Conservation (phyloP, 2,329 filamentous ascomycete species). For the Chaetomiaceae sp. region DNA sequence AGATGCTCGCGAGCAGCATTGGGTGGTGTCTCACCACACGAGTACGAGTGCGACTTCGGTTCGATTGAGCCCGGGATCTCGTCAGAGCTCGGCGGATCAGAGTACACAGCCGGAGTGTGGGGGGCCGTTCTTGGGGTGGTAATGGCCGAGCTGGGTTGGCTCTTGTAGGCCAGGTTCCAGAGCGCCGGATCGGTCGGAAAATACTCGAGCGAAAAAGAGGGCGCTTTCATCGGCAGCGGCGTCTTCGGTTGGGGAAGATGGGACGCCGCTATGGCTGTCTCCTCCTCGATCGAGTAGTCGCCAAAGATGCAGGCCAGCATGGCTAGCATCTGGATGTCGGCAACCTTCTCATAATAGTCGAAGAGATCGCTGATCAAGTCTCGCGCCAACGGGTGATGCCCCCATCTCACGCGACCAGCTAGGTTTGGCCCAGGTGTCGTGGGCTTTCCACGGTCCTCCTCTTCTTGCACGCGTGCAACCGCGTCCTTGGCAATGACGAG, state of each 20-base stretch:
- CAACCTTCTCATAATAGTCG: conserved; percentile 56
- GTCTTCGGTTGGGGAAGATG: conserved; percentile 56
- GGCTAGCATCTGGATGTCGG: conserved; percentile 65
- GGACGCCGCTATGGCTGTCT: conserved; percentile 54
- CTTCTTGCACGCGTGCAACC: conserved; percentile 40
- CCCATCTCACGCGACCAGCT: conserved; percentile 63
- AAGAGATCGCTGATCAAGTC: conserved; percentile 61
- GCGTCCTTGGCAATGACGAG: conserved; percentile 65
- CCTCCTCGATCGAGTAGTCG: conserved; percentile 53
- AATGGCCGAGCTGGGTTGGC: conserved; percentile 49
- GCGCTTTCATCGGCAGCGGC: conserved; percentile 60
- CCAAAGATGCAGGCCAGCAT: conserved; percentile 68
- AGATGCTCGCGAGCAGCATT: conserved; percentile 42
- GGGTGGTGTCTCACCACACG: conserved; percentile 59
- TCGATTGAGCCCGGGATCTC: conserved; percentile 51
- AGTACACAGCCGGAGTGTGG: conserved; percentile 51
- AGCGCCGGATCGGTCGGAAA: conserved; percentile 55
- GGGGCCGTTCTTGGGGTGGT: conserved; percentile 56
- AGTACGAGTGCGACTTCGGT: conserved; percentile 54
- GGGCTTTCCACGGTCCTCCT: conserved; percentile 12
- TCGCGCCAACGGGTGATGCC: conserved; percentile 58
- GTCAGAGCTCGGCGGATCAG: conserved; percentile 55
- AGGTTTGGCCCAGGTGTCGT: conserved; percentile 33
- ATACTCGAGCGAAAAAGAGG: conserved; percentile 63
- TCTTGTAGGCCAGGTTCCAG: conserved; percentile 50